Conservation (phyloP, 2,329 filamentous ascomycete genomes). For the Pochonia chlamydosporia region DNA sequence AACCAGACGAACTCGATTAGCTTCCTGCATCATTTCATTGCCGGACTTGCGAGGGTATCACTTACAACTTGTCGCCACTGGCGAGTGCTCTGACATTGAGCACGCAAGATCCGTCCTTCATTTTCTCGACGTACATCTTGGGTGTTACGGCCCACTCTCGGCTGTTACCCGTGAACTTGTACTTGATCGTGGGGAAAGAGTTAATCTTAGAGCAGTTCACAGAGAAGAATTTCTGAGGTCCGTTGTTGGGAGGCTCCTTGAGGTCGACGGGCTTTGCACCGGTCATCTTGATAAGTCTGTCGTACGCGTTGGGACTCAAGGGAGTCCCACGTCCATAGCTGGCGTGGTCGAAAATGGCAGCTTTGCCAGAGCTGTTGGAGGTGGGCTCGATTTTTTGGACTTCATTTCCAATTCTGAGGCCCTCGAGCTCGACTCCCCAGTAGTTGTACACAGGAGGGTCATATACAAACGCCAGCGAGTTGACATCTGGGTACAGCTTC, state of each 20-base stretch:
- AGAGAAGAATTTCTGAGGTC: constrained; percentile 11
- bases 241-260: constrained; percentile 13
- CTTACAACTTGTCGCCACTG: constrained; percentile 12
- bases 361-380: constrained; percentile 11
- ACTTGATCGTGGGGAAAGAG: constrained; percentile 10
- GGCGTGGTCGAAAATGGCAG: constrained; percentile 15
- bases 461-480: constrained; percentile 13
- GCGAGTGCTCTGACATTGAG: constrained; percentile 13
- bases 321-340: constrained; percentile 13
- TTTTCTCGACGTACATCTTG: constrained; percentile 12
- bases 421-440: constrained; percentile 12
- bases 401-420: constrained; percentile 12
- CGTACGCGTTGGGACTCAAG: constrained; percentile 12
- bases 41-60: background rate
- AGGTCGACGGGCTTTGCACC: constrained; percentile 8
- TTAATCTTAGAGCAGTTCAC: constrained; percentile 11
- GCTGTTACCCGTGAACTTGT: constrained; percentile 10
- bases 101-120: constrained; percentile 11
- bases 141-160: constrained; percentile 10
- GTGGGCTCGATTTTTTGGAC: constrained; percentile 11
- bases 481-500: constrained; percentile 12
- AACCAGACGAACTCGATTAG: background rate
- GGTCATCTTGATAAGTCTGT: constrained; percentile 11
- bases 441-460: constrained; percentile 14
- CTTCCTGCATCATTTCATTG: background rate